Percentiles rank a stretch among this genome's conserved stretches.
Evolutionary conservation across 257 asterid species (phyloP).

Genomic region (Gentiana dahurica): DNA sequence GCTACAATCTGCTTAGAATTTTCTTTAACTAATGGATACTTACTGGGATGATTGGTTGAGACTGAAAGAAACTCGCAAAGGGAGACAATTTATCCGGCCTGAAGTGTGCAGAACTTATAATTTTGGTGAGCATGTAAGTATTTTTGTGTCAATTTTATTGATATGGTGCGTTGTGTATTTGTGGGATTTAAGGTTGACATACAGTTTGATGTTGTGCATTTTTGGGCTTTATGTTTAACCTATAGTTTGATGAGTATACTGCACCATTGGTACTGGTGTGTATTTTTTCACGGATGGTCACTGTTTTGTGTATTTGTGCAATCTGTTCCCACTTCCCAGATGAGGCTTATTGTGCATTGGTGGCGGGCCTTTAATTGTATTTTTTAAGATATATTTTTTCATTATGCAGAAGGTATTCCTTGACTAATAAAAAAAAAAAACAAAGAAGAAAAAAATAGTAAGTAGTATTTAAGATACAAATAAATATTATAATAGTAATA

Average conservation of each 20-base stretch:
- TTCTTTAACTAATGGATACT: constrained; percentile 78
- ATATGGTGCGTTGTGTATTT: neutral
- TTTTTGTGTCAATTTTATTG: neutral
- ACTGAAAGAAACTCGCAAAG: constrained; percentile 76
- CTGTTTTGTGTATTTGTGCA: no score
- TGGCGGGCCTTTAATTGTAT: no score
- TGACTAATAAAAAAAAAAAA: no score
- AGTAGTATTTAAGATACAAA: no score
- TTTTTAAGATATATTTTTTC: no score
- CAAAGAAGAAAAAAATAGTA: no score
- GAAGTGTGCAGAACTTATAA: constrained; percentile 98
- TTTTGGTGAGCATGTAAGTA: constrained; percentile 95
- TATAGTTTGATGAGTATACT: neutral
- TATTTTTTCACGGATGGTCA: neutral
- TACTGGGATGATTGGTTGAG: constrained; percentile 99
- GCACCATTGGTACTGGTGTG: neutral
- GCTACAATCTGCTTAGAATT: constrained; percentile 19
- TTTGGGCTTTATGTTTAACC: neutral
- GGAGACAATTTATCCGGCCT: constrained; percentile 92
- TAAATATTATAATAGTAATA: no score
- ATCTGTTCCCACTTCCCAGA: no score
- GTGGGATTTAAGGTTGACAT: neutral
- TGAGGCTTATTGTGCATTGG: no score
- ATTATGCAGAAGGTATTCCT: no score
- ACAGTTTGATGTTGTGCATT: neutral